Conservation (phyloP, 225 moss, liverwort and hornwort species). For the Asterella californica region DNA sequence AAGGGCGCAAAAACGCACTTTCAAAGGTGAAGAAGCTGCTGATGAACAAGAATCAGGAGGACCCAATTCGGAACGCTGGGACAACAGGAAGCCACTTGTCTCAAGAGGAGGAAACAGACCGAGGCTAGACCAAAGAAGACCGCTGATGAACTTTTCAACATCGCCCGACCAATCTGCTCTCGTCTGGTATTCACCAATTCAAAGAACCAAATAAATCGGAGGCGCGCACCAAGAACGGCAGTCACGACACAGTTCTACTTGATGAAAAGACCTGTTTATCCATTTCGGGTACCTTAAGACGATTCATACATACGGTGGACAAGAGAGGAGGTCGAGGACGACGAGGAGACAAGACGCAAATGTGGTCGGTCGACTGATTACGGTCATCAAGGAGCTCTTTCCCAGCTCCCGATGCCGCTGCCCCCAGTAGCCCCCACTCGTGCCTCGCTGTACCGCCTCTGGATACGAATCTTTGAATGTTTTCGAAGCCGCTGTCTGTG, state of each 20-base stretch:
- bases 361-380: background rate
- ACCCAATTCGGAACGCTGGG: background rate
- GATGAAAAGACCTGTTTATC: background rate
- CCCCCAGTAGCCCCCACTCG: background rate
- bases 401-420: background rate
- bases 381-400: background rate
- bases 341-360: background rate
- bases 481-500: background rate
- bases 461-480: background rate
- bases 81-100: background rate
- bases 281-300: no score
- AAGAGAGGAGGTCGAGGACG: background rate
- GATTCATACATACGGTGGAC: background rate
- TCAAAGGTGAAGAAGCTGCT: background rate
- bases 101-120: background rate
- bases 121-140: no score
- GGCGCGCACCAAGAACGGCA: background rate
- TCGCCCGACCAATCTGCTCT: background rate
- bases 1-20: no score
- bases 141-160: no score
- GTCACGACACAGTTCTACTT: background rate
- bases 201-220: background rate
- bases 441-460: background rate
- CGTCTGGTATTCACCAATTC: background rate
- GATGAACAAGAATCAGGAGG: background rate